phyloP scores from a whole-genome alignment of 768 basidiomycete genomes.

The Leucocoprinus leucothites region DNA sequence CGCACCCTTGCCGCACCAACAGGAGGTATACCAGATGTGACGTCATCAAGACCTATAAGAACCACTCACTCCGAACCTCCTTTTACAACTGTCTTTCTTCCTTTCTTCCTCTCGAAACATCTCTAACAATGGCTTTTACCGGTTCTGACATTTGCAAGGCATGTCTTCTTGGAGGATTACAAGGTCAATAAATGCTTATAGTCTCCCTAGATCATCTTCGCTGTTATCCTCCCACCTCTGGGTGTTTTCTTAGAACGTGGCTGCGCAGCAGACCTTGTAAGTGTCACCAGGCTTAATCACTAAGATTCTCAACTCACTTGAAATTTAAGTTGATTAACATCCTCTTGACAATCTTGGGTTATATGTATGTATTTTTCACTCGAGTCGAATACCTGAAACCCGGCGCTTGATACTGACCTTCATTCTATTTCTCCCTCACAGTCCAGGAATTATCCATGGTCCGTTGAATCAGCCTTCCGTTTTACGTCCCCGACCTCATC shows the following conservation, averaged over 20 bases:
- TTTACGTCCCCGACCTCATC: neutral
- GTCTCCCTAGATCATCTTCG: constrained; percentile 44
- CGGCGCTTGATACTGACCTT: neutral
- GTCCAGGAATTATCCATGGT: constrained; percentile 79
- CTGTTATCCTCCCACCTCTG: constrained; percentile 76
- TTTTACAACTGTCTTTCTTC: neutral
- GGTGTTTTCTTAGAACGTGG: constrained; percentile 90
- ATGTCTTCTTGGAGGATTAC: constrained; percentile 15
- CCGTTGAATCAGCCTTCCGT: constrained; percentile 12
- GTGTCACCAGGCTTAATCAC: constrained; percentile 22
- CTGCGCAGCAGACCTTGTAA: constrained; percentile 70
- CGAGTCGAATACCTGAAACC: neutral
- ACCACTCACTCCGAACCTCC: neutral
- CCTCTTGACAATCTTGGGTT: constrained; percentile 73
- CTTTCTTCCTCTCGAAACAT: neutral
- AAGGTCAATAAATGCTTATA: constrained; percentile 9
- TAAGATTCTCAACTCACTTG: constrained; percentile 11
- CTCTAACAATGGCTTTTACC: constrained; percentile 60
- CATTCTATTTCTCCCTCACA: constrained; percentile 25
- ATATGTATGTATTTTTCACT: constrained; percentile 59
- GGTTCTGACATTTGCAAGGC: constrained; percentile 78
- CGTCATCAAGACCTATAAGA: constrained; percentile 12
- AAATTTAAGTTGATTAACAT: constrained; percentile 64
- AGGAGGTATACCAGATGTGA: too few relatives aligned
- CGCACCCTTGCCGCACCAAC: too few relatives aligned